A percentile compares a stretch with the other conserved stretches of the same genome.
Evolutionary conservation across 805 yeast genomes (phyloP).

Genomic region (Metschnikowia reukaufii): DNA sequence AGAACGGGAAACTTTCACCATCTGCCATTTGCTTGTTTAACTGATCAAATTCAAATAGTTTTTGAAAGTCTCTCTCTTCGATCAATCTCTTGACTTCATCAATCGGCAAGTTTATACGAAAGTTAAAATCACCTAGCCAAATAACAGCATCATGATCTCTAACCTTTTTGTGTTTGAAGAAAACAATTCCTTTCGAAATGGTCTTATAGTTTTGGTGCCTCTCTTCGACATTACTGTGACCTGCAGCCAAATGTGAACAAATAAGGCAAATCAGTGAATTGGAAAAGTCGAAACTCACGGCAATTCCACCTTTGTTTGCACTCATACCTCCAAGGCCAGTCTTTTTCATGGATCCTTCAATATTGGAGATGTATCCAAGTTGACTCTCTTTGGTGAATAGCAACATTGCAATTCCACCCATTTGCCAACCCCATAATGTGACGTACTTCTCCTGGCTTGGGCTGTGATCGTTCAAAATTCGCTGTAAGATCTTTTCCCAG

Average conservation of each 20-base stretch:
- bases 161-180: constrained; percentile 54
- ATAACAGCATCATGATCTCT: constrained; percentile 80
- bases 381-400: constrained; percentile 62
- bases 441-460: constrained; percentile 45
- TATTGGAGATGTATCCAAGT: constrained; percentile 51
- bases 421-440: constrained; percentile 70
- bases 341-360: constrained; percentile 75
- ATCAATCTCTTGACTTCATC: constrained; percentile 63
- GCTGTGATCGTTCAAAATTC: constrained; percentile 40
- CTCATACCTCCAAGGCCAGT: constrained; percentile 95
- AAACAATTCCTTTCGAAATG: constrained; percentile 65
- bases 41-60: constrained; percentile 73
- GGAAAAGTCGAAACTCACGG: constrained; percentile 63
- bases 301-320: constrained; percentile 77
- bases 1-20: constrained; percentile 78
- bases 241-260: constrained; percentile 92
- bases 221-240: constrained; percentile 75
- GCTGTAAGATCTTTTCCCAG: constrained; percentile 67
- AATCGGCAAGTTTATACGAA: constrained; percentile 69
- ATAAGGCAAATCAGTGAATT: constrained; percentile 76
- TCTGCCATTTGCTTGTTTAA: constrained; percentile 67
- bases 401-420: constrained; percentile 80
- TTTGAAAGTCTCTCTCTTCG: constrained; percentile 44
- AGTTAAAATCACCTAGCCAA: constrained; percentile 95
- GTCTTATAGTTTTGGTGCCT: constrained; percentile 85